A percentile compares a stretch with the other conserved stretches of the same genome.
phyloP scores from a whole-genome alignment of 2,329 filamentous ascomycete species.

The Huntiella moniliformis region DNA sequence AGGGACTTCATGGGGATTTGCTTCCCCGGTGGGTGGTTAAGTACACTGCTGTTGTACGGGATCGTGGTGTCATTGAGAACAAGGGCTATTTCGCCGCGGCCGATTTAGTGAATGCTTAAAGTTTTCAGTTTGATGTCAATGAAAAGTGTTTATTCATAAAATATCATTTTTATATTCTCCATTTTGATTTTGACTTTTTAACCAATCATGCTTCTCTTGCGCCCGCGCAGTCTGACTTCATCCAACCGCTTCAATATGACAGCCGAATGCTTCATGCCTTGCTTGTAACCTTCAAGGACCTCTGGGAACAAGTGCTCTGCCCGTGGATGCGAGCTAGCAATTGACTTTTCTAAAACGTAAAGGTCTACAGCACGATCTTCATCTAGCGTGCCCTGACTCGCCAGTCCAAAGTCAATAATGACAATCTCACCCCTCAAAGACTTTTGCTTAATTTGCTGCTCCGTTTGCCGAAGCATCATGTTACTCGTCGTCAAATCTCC shows the following conservation, averaged over 20 bases:
- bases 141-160: not conserved
- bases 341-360: conserved; percentile 87
- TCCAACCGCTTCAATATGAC: conserved; percentile 66
- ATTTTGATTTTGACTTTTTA: conserved; percentile 20
- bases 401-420: conserved; percentile 87
- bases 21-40: conserved; percentile 89
- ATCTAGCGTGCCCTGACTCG: conserved; percentile 60
- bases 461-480: conserved; percentile 52
- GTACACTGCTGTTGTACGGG: conserved; percentile 86
- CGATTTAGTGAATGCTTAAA: conserved; percentile 34
- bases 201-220: conserved; percentile 94
- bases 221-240: conserved; percentile 79
- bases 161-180: not conserved
- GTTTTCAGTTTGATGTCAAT: not conserved
- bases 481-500: conserved; percentile 96
- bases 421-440: conserved; percentile 54
- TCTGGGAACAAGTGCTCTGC: conserved; percentile 60
- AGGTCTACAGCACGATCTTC: conserved; percentile 92
- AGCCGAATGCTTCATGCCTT: conserved; percentile 55
- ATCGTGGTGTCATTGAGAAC: conserved; percentile 90
- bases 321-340: conserved; percentile 81
- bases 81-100: conserved; percentile 93
- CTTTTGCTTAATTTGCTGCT: conserved; percentile 13
- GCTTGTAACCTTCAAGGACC: conserved; percentile 55
- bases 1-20: conserved; percentile 57